phyloP scores from a whole-genome alignment of 441 rosid genomes.

The Gossypium gossypioides region DNA sequence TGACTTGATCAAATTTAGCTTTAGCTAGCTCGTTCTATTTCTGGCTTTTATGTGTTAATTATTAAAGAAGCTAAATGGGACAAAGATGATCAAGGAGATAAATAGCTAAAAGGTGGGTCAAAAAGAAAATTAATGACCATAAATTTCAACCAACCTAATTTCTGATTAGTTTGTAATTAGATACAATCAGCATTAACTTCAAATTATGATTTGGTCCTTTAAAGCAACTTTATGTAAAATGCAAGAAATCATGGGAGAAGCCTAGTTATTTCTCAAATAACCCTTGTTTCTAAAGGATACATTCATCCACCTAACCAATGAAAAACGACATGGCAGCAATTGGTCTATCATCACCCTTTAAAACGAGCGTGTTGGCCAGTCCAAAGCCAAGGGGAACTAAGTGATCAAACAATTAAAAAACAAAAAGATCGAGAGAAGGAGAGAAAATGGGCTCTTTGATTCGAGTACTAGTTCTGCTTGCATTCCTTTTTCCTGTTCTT shows the following conservation, averaged over 20 bases:
- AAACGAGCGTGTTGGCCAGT: conserved; percentile 36
- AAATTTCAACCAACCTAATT: conserved; percentile 2
- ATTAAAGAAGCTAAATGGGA: not conserved
- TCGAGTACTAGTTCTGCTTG: conserved; percentile 36
- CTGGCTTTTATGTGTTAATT: not conserved
- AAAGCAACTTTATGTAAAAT: conserved; percentile 26
- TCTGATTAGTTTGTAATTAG: conserved; percentile 3
- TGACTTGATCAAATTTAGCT: too few relatives aligned
- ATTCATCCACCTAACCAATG: conserved; percentile 40
- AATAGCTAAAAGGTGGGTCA: not conserved
- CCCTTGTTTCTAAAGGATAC: conserved; percentile 40
- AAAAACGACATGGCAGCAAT: conserved; percentile 56
- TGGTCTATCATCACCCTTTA: conserved; percentile 23
- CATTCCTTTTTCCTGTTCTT: conserved; percentile 40
- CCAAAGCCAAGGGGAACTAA: conserved; percentile 13
- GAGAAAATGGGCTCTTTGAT: conserved; percentile 24
- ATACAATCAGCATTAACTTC: not conserved
- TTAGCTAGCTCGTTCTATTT: not conserved
- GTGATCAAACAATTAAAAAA: not conserved
- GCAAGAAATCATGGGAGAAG: conserved; percentile 25
- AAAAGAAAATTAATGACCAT: not conserved
- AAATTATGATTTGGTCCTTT: conserved; percentile 20
- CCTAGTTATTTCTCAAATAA: conserved; percentile 10
- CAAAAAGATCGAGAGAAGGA: not conserved
- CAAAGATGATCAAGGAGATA: not conserved